phyloP scores from a whole-genome alignment of 176 grass and related monocot genomes.

The Triticum urartu region DNA sequence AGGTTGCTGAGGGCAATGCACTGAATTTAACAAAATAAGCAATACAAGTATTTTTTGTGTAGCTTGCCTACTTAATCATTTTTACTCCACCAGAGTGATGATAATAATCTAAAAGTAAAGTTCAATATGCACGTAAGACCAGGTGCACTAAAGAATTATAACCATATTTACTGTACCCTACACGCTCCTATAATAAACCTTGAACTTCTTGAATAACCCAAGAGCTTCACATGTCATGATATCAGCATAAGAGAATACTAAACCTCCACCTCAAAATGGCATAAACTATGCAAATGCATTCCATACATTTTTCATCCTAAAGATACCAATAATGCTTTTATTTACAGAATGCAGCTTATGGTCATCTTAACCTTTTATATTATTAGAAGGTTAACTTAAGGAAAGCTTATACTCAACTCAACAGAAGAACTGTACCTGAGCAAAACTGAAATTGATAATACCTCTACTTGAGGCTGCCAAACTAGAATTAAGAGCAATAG shows the following conservation, averaged over 20 bases:
- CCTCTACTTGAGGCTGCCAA: conserved; percentile 48
- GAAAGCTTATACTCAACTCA: not conserved
- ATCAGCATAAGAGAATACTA: not conserved
- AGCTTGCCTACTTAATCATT: not conserved
- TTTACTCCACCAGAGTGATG: not conserved
- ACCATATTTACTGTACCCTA: not conserved
- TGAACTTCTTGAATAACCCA: not conserved
- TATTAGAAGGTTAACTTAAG: not conserved
- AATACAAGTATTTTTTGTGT: not conserved
- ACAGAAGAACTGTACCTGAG: conserved; percentile 47
- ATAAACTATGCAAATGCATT: not conserved
- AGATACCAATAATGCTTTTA: not conserved
- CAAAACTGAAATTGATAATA: conserved; percentile 55
- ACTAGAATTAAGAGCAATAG: conserved; percentile 61
- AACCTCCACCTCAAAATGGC: not conserved
- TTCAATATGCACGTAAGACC: not conserved
- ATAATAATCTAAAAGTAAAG: not conserved
- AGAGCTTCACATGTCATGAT: not conserved
- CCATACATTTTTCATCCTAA: not conserved
- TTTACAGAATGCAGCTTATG: not conserved
- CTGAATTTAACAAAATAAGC: not conserved
- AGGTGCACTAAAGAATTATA: not conserved
- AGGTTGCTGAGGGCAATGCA: not conserved
- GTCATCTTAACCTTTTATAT: not conserved
- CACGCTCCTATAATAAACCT: not conserved